A percentile compares a stretch with the other conserved stretches of the same genome.
These are phyloP conservation scores for Pisolithus albus DNA, from an alignment of 768 basidiomycete species.

Conservation along the genomic window DNA sequence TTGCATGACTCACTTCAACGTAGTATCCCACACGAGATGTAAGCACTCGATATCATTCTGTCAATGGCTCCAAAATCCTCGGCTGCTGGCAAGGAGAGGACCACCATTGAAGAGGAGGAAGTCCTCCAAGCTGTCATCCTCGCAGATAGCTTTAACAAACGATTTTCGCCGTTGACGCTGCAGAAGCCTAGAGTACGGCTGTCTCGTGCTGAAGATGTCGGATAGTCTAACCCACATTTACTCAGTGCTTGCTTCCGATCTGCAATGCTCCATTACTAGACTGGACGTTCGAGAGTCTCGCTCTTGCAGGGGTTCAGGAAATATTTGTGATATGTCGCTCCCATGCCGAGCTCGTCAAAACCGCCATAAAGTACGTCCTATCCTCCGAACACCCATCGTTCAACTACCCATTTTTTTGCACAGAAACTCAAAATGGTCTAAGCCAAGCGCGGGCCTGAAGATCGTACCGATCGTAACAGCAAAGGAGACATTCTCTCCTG, in stretches of 20 bases:
- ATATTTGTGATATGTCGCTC: constrained; percentile 94
- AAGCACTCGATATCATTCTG: constrained; percentile 1
- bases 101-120: constrained; percentile 69
- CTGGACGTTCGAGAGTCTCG: constrained; percentile 95
- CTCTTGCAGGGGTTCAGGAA: constrained; percentile 92
- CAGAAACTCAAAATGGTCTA: constrained; percentile 83
- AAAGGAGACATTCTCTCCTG: constrained; percentile 81
- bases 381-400: constrained; percentile 2
- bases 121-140: constrained; percentile 92
- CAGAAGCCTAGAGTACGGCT: constrained; percentile 75
- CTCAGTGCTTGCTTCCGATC: constrained; percentile 83
- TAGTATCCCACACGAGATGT: too few species aligned
- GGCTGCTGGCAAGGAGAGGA: constrained; percentile 52
- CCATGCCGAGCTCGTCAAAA: constrained; percentile 79
- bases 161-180: constrained; percentile 85
- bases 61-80: constrained; percentile 62
- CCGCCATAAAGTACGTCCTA: constrained; percentile 63
- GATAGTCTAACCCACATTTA: constrained; percentile 13
- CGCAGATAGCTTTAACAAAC: constrained; percentile 92
- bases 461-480: constrained; percentile 82
- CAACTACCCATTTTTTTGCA: not conserved
- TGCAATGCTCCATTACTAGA: constrained; percentile 91
- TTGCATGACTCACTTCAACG: not conserved
- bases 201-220: constrained; percentile 3
- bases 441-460: constrained; percentile 68